Percentiles rank a stretch among this genome's conserved stretches.
phyloP scores from a whole-genome alignment of 176 grass and related monocot species.

The Thinopyrum elongatum region DNA sequence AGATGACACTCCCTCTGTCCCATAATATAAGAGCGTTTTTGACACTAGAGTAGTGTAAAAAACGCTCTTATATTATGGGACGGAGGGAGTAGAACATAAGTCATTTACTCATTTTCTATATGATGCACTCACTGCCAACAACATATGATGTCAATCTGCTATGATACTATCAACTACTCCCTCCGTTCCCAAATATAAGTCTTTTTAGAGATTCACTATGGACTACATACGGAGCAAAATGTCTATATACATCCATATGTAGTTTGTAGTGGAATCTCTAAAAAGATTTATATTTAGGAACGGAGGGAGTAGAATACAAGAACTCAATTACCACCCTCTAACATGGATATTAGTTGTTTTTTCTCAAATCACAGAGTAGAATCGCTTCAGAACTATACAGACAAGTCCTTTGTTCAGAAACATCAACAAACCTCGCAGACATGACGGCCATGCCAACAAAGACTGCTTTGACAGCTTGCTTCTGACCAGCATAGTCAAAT shows the following conservation, averaged over 20 bases:
- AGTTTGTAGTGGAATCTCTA: too few species aligned
- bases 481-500: constrained; percentile 98
- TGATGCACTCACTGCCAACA: background rate
- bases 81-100: background rate
- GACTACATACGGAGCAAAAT: too few species aligned
- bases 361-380: background rate
- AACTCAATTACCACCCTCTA: background rate
- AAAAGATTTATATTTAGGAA: too few species aligned
- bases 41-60: too few species aligned
- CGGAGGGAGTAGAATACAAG: background rate
- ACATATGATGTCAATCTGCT: background rate
- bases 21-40: too few species aligned
- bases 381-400: background rate
- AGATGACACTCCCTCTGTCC: too few species aligned
- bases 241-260: too few species aligned
- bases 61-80: too few species aligned
- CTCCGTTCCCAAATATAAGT: too few species aligned
- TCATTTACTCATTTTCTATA: background rate
- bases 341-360: background rate
- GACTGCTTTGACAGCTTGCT: constrained; percentile 94
- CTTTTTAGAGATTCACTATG: too few species aligned
- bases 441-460: constrained; percentile 99
- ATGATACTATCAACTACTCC: background rate
- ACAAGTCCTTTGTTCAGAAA: background rate
- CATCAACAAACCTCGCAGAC: constrained; percentile 79